Conservation (phyloP, 306 rosid species). For the Vicia faba region DNA sequence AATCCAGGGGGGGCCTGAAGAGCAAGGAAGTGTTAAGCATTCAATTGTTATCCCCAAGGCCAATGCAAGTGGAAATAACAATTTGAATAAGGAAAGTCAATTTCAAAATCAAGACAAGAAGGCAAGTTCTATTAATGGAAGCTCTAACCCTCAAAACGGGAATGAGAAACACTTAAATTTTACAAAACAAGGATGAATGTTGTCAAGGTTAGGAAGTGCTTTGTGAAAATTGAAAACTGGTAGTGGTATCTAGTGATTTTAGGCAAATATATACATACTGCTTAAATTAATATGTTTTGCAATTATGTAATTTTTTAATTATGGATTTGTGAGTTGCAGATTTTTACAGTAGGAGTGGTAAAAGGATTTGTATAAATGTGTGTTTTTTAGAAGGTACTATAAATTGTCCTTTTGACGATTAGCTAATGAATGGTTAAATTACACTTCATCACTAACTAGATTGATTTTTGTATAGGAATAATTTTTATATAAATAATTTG, state of each 20-base stretch:
- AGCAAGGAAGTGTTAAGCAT: slow-evolving; percentile 26
- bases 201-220: slow-evolving; percentile 27
- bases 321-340: neutral
- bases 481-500: no score
- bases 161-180: slow-evolving; percentile 39
- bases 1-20: slow-evolving; percentile 26
- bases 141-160: slow-evolving; percentile 39
- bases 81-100: slow-evolving; percentile 31
- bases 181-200: slow-evolving; percentile 38
- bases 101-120: slow-evolving; percentile 26
- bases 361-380: no score
- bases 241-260: slow-evolving; percentile 26
- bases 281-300: neutral
- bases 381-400: no score
- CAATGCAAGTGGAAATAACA: slow-evolving; percentile 37
- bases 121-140: slow-evolving; percentile 29
- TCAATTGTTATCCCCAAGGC: slow-evolving; percentile 23
- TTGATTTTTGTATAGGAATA: no score
- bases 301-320: neutral
- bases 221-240: slow-evolving; percentile 18
- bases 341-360: neutral
- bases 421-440: no score
- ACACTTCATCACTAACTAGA: no score
- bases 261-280: neutral
- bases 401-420: no score